phyloP scores from a whole-genome alignment of 345 rosid species.

The sweet orange (Citrus sinensis) region DNA sequence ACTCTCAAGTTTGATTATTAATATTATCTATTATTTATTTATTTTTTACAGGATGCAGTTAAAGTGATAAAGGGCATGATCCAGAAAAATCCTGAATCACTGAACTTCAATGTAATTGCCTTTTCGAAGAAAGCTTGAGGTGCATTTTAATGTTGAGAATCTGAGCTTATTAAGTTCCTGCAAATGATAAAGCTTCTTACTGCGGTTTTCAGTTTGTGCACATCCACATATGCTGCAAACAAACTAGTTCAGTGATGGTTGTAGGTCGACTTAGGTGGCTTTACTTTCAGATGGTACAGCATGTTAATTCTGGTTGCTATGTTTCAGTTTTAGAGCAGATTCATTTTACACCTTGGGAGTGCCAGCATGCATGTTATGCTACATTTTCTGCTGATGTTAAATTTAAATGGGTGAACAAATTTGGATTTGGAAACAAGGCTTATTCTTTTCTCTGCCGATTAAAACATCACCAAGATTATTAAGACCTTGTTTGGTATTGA shows the following conservation, averaged over 20 bases:
- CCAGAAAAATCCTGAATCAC: slow-evolving; percentile 70
- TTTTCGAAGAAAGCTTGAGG: slow-evolving; percentile 41
- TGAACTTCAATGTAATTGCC: slow-evolving; percentile 82
- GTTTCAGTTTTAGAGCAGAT: neutral
- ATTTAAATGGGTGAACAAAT: too few relatives aligned
- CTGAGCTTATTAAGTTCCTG: neutral
- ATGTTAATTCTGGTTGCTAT: neutral
- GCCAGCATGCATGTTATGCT: neutral
- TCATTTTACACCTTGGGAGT: neutral
- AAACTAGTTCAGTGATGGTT: neutral
- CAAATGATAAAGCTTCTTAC: neutral
- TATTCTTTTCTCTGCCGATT: too few relatives aligned
- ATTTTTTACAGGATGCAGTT: slow-evolving; percentile 60
- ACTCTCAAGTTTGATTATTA: neutral
- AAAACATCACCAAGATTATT: too few relatives aligned
- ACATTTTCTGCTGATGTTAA: neutral
- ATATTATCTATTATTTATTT: neutral
- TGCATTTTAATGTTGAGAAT: slow-evolving; percentile 5
- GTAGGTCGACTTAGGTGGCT: neutral
- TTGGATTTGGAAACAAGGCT: too few relatives aligned
- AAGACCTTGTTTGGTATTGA: too few relatives aligned
- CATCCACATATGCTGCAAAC: neutral
- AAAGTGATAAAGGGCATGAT: slow-evolving; percentile 72
- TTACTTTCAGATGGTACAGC: neutral
- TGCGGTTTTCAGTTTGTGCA: neutral